A percentile compares a stretch with the other conserved stretches of the same genome.
Evolutionary conservation across 2,329 filamentous ascomycete species (phyloP).

Genomic region (Ophiostoma perfectum): DNA sequence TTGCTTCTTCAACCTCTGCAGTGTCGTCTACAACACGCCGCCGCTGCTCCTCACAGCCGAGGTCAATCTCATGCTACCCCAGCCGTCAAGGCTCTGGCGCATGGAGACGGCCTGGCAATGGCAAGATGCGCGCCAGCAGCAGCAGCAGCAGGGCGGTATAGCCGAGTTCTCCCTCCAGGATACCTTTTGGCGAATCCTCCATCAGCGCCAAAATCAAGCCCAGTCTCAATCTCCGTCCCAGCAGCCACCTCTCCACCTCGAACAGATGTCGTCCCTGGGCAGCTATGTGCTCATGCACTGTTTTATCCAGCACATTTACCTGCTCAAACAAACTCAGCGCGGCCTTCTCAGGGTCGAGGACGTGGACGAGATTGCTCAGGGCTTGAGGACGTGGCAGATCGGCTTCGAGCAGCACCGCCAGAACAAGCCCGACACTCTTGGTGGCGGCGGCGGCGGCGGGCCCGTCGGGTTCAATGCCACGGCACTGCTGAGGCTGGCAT

Average conservation of each 20-base stretch:
- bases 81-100: constrained; percentile 52
- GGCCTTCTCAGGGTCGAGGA: constrained; percentile 49
- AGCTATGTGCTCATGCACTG: constrained; percentile 69
- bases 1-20: constrained; percentile 59
- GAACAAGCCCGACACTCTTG: constrained; percentile 38
- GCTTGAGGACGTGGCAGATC: constrained; percentile 53
- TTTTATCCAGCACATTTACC: constrained; percentile 65
- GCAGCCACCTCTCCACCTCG: constrained; percentile 34
- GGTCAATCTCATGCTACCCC: constrained; percentile 51
- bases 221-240: not conserved
- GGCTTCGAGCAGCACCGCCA: constrained; percentile 54
- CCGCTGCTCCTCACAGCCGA: constrained; percentile 55
- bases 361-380: constrained; percentile 51
- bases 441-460: constrained; percentile 39
- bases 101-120: constrained; percentile 55
- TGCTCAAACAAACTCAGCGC: constrained; percentile 55
- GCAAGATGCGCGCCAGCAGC: constrained; percentile 50
- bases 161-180: constrained; percentile 52
- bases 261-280: constrained; percentile 54
- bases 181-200: constrained; percentile 37
- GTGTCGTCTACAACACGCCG: constrained; percentile 56
- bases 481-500: constrained; percentile 54
- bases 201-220: constrained; percentile 30
- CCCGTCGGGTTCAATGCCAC: constrained; percentile 63
- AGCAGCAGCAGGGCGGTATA: constrained; percentile 43